Evolutionary conservation across 108 stramenopile species (phyloP).

Genomic region (Cyclotella cryptica): DNA sequence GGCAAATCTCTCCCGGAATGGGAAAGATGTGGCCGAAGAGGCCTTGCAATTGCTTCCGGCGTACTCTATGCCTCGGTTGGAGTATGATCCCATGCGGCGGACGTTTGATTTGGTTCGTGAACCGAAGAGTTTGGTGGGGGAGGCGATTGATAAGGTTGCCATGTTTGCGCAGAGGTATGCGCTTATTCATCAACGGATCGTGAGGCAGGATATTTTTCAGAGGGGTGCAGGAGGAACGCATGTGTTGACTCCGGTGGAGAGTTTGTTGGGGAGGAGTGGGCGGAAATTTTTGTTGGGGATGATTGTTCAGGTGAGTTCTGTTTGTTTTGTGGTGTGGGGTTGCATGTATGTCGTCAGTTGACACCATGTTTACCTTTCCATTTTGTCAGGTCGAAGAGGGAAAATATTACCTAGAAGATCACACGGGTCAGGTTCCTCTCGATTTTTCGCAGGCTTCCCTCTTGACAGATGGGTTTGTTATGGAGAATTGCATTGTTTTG

Average conservation of each 20-base stretch:
- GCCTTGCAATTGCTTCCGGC: slow-evolving; percentile 37
- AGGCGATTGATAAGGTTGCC: slow-evolving; percentile 47
- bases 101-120: slow-evolving; percentile 22
- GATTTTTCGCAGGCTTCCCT: slow-evolving; percentile 59
- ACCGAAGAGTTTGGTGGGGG: slow-evolving; percentile 18
- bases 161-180: slow-evolving; percentile 82
- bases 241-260: slow-evolving; percentile 63
- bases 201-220: slow-evolving; percentile 69
- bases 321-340: background rate
- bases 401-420: slow-evolving; percentile 81
- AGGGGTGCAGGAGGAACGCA: slow-evolving; percentile 31
- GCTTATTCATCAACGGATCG: slow-evolving; percentile 78
- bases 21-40: slow-evolving; percentile 42
- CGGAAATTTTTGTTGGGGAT: slow-evolving; percentile 57
- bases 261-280: slow-evolving; percentile 63
- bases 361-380: background rate
- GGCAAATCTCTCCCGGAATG: slow-evolving; percentile 41
- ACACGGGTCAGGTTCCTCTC: slow-evolving; percentile 74
- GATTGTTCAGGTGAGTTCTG: slow-evolving; percentile 59
- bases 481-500: slow-evolving; percentile 90
- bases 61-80: slow-evolving; percentile 18
- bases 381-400: slow-evolving; percentile 63
- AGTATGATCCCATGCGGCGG: slow-evolving; percentile 34
- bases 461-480: slow-evolving; percentile 74
- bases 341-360: background rate